Evolutionary conservation across 495 filamentous ascomycete species (phyloP), one percentile per base, ranked within the genome.

Genomic region (Chaetomium fimeti): DNA sequence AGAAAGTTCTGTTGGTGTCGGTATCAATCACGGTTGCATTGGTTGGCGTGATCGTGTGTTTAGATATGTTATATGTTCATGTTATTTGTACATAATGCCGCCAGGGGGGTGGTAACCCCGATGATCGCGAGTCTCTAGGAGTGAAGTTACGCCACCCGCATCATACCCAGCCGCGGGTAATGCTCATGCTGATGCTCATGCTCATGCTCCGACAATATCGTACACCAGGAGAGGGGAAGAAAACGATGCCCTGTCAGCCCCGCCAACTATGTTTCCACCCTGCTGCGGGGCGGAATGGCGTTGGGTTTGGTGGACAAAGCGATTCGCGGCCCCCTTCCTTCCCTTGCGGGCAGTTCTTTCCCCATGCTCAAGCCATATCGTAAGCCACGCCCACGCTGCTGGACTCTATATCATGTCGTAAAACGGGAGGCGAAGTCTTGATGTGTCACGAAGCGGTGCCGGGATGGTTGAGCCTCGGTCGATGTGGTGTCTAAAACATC

Each of bases 401-500:
- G 13, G 40, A 18, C 40, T 18, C 20, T 49, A 49, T 24, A 24
- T 49, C 45, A 24, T 12, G 49, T 18, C 49, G 49, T 18, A 29
- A 52, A 28, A 28, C 49, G 24, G 12, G 13, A 52, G 4, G 27
- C 9, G 5, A 27, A 52, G 22, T 4, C 29, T 24, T 28, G 4
- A 18, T 43, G 16, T 43, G 20, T 22, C 45, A 49, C 45, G n/a
- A 15, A 28, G 13, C 8, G 8, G 22, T 28, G 25, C 5, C 25
- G 20, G 1, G 49, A 1, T 28, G 25, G 49, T 11, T 29, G 49
- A 28, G 13, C 3, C 32, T 32, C 1, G 32, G 49, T 53, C 49
- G 49, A 29, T 12, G 25, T 18, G 13, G 18, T 1, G 38, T 43
- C 72, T 87, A 96, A 57, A 95, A 81, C 66, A 94, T 79, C 75